Evolutionary conservation across 495 filamentous ascomycete species (phyloP).

Genomic region (Tuber microsphaerosporum): DNA sequence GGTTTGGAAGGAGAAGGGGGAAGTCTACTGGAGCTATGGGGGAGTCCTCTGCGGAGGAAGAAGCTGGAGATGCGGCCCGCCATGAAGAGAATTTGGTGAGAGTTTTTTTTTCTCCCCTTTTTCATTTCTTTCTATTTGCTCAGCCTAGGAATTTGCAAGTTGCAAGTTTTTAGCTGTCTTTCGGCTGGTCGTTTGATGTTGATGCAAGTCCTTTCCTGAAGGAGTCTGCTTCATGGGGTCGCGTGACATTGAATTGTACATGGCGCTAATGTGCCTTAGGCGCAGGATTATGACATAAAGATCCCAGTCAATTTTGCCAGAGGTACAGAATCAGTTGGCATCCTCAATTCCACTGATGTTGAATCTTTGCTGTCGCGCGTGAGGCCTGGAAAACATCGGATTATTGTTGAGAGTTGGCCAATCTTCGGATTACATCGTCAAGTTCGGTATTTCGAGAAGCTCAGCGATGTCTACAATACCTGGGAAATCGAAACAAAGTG

Average conservation of each 20-base stretch:
- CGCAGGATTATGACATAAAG: conserved; percentile 27
- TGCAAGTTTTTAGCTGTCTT: neutral
- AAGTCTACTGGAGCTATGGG: conserved; percentile 4
- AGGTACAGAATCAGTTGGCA: conserved; percentile 21
- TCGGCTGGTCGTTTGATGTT: neutral
- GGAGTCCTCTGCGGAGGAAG: conserved; percentile 15
- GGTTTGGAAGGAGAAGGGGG: conserved; percentile 17
- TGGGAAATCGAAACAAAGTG: conserved; percentile 66
- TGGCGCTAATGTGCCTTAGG: conserved; percentile 2
- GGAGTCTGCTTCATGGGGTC: neutral
- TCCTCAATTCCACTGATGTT: conserved; percentile 29
- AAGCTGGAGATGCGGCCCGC: neutral
- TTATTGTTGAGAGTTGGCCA: conserved; percentile 68
- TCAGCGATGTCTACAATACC: conserved; percentile 84
- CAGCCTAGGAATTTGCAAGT: neutral
- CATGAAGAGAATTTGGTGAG: neutral
- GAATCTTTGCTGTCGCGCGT: conserved; percentile 25
- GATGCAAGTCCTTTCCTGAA: neutral
- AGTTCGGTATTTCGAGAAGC: conserved; percentile 75
- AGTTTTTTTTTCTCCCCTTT: neutral
- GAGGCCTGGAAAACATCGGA: conserved; percentile 39
- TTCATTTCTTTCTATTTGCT: neutral
- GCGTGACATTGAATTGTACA: neutral
- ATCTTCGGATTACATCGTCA: conserved; percentile 75
- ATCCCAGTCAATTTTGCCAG: conserved; percentile 26